Percentiles rank a stretch among this genome's conserved stretches.
Evolutionary conservation across 495 filamentous ascomycete species (phyloP).

Genomic region (Diplogelasinospora grovesii): DNA sequence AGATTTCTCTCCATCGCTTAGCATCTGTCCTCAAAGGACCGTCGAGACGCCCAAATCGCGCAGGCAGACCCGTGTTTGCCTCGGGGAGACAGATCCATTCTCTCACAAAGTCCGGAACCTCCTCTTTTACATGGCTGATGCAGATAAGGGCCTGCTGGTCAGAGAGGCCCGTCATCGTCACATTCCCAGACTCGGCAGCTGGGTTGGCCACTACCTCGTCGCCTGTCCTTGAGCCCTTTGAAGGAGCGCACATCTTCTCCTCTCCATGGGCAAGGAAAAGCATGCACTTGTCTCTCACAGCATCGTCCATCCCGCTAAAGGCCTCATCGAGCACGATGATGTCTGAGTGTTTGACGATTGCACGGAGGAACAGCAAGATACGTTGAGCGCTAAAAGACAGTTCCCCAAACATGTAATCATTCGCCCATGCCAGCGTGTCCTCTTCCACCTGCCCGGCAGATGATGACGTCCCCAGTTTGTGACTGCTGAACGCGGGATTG

Average conservation of each 20-base stretch:
- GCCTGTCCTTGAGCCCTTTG: slow-evolving; percentile 7
- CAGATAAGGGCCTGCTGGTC: slow-evolving; percentile 72
- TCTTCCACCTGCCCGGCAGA: background rate
- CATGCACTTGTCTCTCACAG: slow-evolving; percentile 76
- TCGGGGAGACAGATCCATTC: slow-evolving; percentile 77
- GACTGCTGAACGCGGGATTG: slow-evolving; percentile 36
- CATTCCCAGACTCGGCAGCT: slow-evolving; percentile 26
- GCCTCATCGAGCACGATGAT: slow-evolving; percentile 90
- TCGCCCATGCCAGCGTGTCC: slow-evolving; percentile 59
- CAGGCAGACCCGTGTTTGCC: slow-evolving; percentile 46
- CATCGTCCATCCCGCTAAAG: slow-evolving; percentile 81
- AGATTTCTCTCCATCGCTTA: slow-evolving; percentile 54
- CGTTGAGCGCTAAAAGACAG: slow-evolving; percentile 74
- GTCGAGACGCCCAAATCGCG: slow-evolving; percentile 50
- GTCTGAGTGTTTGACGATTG: slow-evolving; percentile 75
- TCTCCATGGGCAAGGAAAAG: slow-evolving; percentile 65
- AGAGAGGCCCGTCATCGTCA: slow-evolving; percentile 48
- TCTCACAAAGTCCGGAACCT: slow-evolving; percentile 73
- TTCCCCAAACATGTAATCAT: slow-evolving; percentile 62
- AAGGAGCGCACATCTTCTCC: slow-evolving; percentile 26
- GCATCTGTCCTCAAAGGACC: slow-evolving; percentile 49
- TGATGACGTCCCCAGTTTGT: background rate
- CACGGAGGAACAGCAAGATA: slow-evolving; percentile 76
- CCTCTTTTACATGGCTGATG: slow-evolving; percentile 83
- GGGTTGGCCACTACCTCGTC: slow-evolving; percentile 35